Conservation (phyloP, 108 stramenopile genomes). For the Mayamaea pseudoterrestris region DNA sequence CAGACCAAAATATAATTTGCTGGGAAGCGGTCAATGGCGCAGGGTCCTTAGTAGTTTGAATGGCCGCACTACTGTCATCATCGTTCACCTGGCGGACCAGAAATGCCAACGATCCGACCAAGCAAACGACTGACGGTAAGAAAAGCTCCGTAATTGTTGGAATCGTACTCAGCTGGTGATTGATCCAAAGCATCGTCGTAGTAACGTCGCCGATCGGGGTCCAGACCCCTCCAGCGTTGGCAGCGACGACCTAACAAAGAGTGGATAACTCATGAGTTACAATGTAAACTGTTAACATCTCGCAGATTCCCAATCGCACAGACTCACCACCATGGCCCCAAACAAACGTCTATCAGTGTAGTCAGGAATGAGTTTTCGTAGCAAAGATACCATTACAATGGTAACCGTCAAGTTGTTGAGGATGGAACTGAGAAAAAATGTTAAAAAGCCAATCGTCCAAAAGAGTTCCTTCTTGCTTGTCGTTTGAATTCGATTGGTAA, state of each 20-base stretch:
- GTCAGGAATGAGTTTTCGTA: constrained; percentile 77
- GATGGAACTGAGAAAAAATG: constrained; percentile 86
- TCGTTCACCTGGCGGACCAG: constrained; percentile 77
- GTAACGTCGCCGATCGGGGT: constrained; percentile 94
- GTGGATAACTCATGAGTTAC: too few species aligned
- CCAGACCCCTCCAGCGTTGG: constrained; percentile 94
- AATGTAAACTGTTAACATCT: too few species aligned
- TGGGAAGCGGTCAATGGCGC: constrained; percentile 72
- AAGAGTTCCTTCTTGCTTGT: constrained; percentile 81
- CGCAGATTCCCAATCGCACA: too few species aligned
- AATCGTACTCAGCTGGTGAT: constrained; percentile 75
- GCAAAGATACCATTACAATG: constrained; percentile 85
- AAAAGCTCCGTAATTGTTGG: constrained; percentile 84
- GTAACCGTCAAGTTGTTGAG: constrained; percentile 91
- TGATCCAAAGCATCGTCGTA: constrained; percentile 95
- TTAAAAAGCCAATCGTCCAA: constrained; percentile 85
- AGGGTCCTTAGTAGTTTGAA: constrained; percentile 37
- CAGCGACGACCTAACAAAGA: too few species aligned
- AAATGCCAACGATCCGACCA: constrained; percentile 70
- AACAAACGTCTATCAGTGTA: constrained; percentile 78
- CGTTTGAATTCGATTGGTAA: constrained; percentile 84
- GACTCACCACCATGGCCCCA: constrained; percentile 93
- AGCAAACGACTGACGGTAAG: constrained; percentile 75
- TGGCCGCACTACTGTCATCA: constrained; percentile 33
- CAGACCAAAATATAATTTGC: constrained; percentile 78